These are phyloP conservation scores for Pleoardoris graminearum DNA, from an alignment of 2,329 filamentous ascomycete genomes.

Conservation along the genomic window DNA sequence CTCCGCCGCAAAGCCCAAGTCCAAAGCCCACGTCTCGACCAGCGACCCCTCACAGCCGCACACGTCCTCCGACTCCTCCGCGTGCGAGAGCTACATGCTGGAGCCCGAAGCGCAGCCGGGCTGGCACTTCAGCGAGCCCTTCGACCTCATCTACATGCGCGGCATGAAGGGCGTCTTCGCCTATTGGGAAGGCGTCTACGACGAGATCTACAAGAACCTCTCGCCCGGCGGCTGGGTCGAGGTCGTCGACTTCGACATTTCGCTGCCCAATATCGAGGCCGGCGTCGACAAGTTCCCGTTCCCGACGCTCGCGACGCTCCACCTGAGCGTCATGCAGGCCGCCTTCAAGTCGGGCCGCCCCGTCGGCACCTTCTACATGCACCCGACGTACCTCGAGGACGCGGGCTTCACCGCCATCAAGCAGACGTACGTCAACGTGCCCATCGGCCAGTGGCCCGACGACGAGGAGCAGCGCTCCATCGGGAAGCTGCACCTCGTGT, in stretches of 20 bases:
- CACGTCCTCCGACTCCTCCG: conserved; percentile 26
- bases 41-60: conserved; percentile 14
- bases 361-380: conserved; percentile 50
- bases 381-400: conserved; percentile 43
- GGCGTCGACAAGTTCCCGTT: conserved; percentile 19
- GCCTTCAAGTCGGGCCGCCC: conserved; percentile 47
- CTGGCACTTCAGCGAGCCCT: conserved; percentile 55
- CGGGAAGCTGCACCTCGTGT: conserved; percentile 41
- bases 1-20: conserved; percentile 14
- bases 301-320: conserved; percentile 33
- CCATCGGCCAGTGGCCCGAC: conserved; percentile 38
- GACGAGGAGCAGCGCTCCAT: conserved; percentile 37
- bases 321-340: conserved; percentile 40
- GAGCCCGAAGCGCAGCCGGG: conserved; percentile 29
- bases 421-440: conserved; percentile 45
- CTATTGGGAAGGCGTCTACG: conserved; percentile 52
- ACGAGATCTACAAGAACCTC: conserved; percentile 51
- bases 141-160: conserved; percentile 56
- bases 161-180: conserved; percentile 53
- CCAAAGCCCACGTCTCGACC: neutral
- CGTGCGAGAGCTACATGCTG: conserved; percentile 29
- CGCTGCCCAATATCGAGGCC: conserved; percentile 23
- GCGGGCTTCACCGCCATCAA: conserved; percentile 52
- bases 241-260: conserved; percentile 47
- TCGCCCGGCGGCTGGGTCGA: conserved; percentile 54